phyloP scores from a whole-genome alignment of 345 rosid species.

The Euphorbia pulcherrima region DNA sequence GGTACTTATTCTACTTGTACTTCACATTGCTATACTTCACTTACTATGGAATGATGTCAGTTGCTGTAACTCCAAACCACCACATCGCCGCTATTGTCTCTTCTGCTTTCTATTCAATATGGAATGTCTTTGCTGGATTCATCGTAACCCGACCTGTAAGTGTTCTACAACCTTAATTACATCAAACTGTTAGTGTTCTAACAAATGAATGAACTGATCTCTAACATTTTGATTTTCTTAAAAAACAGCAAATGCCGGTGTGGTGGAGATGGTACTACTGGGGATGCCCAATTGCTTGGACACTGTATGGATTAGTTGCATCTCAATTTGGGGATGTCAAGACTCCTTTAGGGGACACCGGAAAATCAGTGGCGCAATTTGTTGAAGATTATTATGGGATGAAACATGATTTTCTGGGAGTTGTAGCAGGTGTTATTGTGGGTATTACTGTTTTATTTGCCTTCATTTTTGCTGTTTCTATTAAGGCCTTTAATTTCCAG shows the following conservation, averaged over 20 bases:
- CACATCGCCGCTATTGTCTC: slow-evolving; percentile 55
- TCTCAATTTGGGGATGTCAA: slow-evolving; percentile 17
- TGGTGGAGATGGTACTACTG: slow-evolving; percentile 34
- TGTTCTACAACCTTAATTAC: not conserved
- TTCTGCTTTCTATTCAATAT: slow-evolving; percentile 40
- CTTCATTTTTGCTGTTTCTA: slow-evolving; percentile 16
- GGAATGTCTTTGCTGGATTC: slow-evolving; percentile 68
- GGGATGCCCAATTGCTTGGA: slow-evolving; percentile 21
- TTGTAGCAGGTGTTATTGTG: slow-evolving; percentile 9
- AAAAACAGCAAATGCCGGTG: slow-evolving; percentile 16
- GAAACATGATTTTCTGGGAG: slow-evolving; percentile 23
- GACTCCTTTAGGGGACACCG: not conserved
- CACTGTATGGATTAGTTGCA: slow-evolving; percentile 23
- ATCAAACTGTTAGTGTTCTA: not conserved
- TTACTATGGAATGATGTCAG: slow-evolving; percentile 69
- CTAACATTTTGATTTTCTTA: not conserved
- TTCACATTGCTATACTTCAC: slow-evolving; percentile 63
- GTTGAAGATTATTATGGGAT: slow-evolving; percentile 8
- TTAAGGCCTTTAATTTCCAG: slow-evolving; percentile 24
- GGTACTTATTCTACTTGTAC: slow-evolving; percentile 61
- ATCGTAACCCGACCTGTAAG: slow-evolving; percentile 58
- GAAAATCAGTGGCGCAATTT: not conserved
- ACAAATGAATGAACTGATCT: not conserved
- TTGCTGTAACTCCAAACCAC: slow-evolving; percentile 61
- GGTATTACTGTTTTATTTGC: slow-evolving; percentile 14